Evolutionary conservation across 1,284 basidiomycete genomes (phyloP).

Genomic region (Pyrrhoderma noxium): DNA sequence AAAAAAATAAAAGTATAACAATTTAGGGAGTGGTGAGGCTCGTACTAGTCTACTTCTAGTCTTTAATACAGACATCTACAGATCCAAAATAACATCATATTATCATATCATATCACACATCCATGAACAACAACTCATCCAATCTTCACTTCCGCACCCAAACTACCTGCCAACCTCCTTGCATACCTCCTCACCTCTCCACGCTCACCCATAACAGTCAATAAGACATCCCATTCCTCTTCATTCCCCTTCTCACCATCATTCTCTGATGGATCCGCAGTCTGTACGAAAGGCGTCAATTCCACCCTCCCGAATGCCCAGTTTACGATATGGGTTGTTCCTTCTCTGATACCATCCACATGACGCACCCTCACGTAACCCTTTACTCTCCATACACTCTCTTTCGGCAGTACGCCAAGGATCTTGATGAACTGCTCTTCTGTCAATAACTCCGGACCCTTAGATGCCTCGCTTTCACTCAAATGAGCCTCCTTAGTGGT

Average conservation of each 20-base stretch:
- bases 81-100: too few species aligned
- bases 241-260: slow-evolving; percentile 23
- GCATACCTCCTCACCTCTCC: slow-evolving; percentile 66
- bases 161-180: slow-evolving; percentile 44
- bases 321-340: slow-evolving; percentile 54
- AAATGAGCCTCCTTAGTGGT: too few species aligned
- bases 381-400: slow-evolving; percentile 72
- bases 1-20: too few species aligned
- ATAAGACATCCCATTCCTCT: slow-evolving; percentile 35
- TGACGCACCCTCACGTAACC: slow-evolving; percentile 58
- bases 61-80: too few species aligned
- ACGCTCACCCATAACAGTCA: slow-evolving; percentile 85
- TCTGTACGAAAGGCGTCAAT: slow-evolving; percentile 36
- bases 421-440: slow-evolving; percentile 24
- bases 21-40: too few species aligned
- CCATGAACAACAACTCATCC: too few species aligned
- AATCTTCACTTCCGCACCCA: slow-evolving; percentile 35
- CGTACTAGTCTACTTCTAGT: too few species aligned
- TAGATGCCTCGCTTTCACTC: too few species aligned
- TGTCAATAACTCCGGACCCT: slow-evolving; percentile 12
- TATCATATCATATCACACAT: too few species aligned
- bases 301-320: slow-evolving; percentile 88
- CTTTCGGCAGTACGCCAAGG: slow-evolving; percentile 53
- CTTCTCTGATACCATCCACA: neutral
- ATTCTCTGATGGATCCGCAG: slow-evolving; percentile 24